These are phyloP conservation scores for Creolimax fragrantissima DNA, from an alignment of 78 protist genomes.

Conservation along the genomic window DNA sequence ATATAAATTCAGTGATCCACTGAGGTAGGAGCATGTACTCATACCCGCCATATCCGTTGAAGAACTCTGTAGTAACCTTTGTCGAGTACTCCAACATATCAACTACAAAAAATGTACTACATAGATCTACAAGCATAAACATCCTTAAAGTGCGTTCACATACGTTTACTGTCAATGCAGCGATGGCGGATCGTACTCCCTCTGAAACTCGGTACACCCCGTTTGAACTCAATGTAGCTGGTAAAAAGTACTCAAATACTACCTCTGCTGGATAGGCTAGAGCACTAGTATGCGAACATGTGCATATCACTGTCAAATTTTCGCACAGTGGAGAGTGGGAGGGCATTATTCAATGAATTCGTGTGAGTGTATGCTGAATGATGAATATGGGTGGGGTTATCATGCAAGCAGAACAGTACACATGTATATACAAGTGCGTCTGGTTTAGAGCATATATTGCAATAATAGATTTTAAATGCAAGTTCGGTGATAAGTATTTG, in stretches of 20 bases:
- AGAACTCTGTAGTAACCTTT: too few relatives aligned
- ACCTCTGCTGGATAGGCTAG: slow-evolving; percentile 5
- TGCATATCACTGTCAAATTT: slow-evolving; percentile 15
- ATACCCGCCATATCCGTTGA: too few relatives aligned
- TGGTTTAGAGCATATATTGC: neutral
- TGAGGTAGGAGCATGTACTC: too few relatives aligned
- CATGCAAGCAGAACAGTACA: too few relatives aligned
- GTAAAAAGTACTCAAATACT: slow-evolving; percentile 13
- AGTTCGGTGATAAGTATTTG: neutral
- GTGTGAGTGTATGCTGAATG: too few relatives aligned
- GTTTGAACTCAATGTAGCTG: neutral
- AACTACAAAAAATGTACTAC: neutral
- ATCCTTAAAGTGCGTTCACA: neutral
- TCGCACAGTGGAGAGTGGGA: too few relatives aligned
- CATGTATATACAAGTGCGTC: neutral
- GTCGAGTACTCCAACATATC: too few relatives aligned
- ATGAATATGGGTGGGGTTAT: too few relatives aligned
- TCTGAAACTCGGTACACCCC: neutral
- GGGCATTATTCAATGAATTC: too few relatives aligned
- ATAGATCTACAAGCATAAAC: neutral
- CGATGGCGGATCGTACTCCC: neutral
- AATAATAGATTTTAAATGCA: neutral
- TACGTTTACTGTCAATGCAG: neutral
- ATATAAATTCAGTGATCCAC: too few relatives aligned
- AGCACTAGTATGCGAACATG: neutral